phyloP scores from a whole-genome alignment of 495 filamentous ascomycete genomes.

The Xanthoparmelia taractica region DNA sequence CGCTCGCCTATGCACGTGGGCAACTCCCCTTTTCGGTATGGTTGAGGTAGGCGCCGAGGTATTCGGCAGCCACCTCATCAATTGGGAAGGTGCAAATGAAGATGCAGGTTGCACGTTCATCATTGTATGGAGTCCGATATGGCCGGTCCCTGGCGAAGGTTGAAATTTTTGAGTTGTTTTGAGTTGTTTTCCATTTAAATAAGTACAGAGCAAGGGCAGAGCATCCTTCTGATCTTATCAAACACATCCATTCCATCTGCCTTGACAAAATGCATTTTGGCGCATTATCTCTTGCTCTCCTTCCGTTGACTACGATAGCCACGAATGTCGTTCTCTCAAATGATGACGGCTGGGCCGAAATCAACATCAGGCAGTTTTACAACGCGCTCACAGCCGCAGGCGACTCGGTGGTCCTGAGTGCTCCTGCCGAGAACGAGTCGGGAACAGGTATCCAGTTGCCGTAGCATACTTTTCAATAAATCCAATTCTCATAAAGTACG shows the following conservation, averaged over 20 bases:
- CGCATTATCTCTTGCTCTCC: constrained; percentile 1
- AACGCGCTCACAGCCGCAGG: constrained; percentile 44
- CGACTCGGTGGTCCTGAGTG: constrained; percentile 53
- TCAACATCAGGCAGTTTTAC: constrained; percentile 52
- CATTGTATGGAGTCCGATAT: not conserved
- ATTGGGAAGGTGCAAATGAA: not conserved
- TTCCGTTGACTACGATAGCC: constrained; percentile 8
- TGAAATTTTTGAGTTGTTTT: not conserved
- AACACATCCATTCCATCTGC: not conserved
- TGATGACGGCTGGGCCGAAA: constrained; percentile 67
- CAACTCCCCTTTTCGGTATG: not conserved
- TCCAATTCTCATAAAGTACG: not conserved
- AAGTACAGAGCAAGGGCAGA: not conserved
- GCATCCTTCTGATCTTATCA: not conserved
- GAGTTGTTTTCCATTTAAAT: not conserved
- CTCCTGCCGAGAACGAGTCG: constrained; percentile 57
- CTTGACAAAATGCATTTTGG: constrained; percentile 4
- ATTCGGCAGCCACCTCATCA: not conserved
- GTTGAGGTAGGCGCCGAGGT: not conserved
- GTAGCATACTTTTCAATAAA: not conserved
- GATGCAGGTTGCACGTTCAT: not conserved
- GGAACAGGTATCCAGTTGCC: constrained; percentile 42
- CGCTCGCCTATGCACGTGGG: not conserved
- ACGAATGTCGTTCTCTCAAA: constrained; percentile 56
- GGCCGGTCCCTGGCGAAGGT: not conserved